These are phyloP conservation scores for Diaporthe batatas DNA, from an alignment of 2,329 filamentous ascomycete genomes.

Conservation along the genomic window DNA sequence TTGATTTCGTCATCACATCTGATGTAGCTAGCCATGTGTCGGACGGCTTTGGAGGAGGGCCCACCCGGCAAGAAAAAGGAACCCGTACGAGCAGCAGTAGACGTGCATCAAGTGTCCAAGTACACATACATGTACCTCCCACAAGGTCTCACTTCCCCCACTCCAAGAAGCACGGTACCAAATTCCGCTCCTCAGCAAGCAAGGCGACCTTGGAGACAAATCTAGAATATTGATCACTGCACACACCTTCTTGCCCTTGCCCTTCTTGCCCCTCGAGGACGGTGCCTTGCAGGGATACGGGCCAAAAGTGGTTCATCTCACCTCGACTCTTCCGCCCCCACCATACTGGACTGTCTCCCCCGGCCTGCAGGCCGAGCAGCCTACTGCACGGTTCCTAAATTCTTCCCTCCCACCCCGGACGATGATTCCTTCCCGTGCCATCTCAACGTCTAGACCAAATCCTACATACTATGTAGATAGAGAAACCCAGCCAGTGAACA, in stretches of 20 bases:
- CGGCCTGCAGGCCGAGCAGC: slow-evolving; percentile 19
- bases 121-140: background rate
- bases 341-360: background rate
- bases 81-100: background rate
- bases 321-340: slow-evolving; percentile 14
- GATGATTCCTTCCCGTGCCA: slow-evolving; percentile 11
- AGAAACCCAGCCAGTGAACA: background rate
- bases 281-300: slow-evolving; percentile 1
- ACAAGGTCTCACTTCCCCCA: background rate
- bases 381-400: slow-evolving; percentile 30
- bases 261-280: background rate
- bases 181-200: slow-evolving; percentile 15
- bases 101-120: background rate
- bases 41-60: background rate
- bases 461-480: background rate
- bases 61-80: slow-evolving; percentile 1
- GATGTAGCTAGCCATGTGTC: background rate
- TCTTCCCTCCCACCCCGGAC: background rate
- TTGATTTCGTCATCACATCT: background rate
- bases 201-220: background rate
- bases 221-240: background rate
- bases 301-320: background rate
- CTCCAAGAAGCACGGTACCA: slow-evolving; percentile 11
- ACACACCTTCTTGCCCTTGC: background rate
- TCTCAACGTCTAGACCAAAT: background rate